phyloP scores from a whole-genome alignment of 106 monocot genomes.

The Apostasia ramifera region DNA sequence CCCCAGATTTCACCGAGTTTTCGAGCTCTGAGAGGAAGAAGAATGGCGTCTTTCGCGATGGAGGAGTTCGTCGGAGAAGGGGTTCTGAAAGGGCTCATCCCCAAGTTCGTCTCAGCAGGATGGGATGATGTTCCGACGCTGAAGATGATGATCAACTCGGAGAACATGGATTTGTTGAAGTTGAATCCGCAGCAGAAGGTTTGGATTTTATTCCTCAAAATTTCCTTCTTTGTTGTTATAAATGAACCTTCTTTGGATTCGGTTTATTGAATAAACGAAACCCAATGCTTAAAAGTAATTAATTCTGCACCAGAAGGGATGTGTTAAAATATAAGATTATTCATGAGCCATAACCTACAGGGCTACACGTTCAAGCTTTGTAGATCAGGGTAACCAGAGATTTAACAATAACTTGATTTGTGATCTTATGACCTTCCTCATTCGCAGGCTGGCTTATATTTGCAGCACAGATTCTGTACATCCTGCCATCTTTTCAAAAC shows the following conservation, averaged over 20 bases:
- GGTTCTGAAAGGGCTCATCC: constrained; percentile 15
- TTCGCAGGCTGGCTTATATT: no score
- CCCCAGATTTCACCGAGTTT: neutral
- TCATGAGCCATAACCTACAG: no score
- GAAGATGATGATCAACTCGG: constrained; percentile 20
- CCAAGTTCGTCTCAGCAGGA: constrained; percentile 17
- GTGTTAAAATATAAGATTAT: no score
- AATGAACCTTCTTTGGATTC: neutral
- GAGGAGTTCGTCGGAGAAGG: constrained; percentile 28
- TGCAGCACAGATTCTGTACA: no score
- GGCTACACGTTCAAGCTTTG: no score
- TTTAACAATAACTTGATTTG: no score
- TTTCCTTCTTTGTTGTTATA: neutral
- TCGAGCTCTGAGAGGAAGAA: neutral
- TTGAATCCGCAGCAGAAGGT: constrained; percentile 22
- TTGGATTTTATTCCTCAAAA: neutral
- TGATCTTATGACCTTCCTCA: no score
- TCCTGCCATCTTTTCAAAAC: no score
- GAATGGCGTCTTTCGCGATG: constrained; percentile 19
- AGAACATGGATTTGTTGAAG: constrained; percentile 20
- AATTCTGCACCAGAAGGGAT: no score
- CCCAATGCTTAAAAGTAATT: no score
- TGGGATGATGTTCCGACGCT: constrained; percentile 33
- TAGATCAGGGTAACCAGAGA: no score
- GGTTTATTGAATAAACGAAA: no score